Percentiles rank a stretch among this genome's conserved stretches.
phyloP scores from a whole-genome alignment of 768 basidiomycete species.

The Boletus rubescentipes region DNA sequence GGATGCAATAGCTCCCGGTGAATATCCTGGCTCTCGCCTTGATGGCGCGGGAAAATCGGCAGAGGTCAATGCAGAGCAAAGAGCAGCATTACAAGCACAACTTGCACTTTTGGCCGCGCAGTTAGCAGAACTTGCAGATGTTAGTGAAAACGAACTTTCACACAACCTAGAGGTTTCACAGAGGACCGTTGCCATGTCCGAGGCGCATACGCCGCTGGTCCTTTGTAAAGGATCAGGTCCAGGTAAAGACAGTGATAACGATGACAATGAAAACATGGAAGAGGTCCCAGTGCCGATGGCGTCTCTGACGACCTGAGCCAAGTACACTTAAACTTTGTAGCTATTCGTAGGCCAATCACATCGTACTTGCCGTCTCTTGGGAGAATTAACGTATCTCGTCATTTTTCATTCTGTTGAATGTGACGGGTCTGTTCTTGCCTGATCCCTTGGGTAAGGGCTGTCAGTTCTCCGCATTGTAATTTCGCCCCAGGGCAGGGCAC shows the following conservation, averaged over 20 bases:
- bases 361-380: neutral
- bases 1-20: slow-evolving; percentile 1
- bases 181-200: neutral
- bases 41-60: slow-evolving; percentile 13
- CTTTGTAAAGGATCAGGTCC: slow-evolving; percentile 5
- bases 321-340: neutral
- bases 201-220: neutral
- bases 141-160: slow-evolving; percentile 31
- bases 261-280: slow-evolving; percentile 28
- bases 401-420: neutral
- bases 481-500: no score
- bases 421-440: neutral
- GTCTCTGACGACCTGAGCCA: slow-evolving; percentile 14
- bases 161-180: slow-evolving; percentile 23
- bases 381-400: no score
- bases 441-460: no score
- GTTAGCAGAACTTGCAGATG: slow-evolving; percentile 62
- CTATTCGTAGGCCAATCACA: neutral
- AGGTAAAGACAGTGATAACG: slow-evolving; percentile 14
- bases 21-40: slow-evolving; percentile 1
- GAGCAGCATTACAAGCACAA: slow-evolving; percentile 72
- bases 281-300: slow-evolving; percentile 27
- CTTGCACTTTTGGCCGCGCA: slow-evolving; percentile 73
- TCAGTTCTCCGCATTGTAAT: no score
- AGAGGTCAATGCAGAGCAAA: slow-evolving; percentile 41